phyloP scores from a whole-genome alignment of 129 eudicot species.

The Chrysanthemum makinoi region DNA sequence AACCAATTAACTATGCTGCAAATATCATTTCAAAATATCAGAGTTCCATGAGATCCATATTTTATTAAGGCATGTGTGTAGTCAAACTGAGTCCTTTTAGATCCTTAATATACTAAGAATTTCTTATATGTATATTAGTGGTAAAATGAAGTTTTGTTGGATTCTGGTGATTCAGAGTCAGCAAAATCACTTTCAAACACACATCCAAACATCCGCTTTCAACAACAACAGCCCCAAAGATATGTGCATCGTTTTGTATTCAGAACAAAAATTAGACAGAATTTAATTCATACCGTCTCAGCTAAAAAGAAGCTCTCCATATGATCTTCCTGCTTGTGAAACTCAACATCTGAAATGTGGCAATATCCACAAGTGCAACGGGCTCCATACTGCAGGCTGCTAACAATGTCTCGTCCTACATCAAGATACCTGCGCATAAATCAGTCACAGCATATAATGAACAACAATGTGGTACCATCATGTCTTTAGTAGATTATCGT shows the following conservation, averaged over 20 bases:
- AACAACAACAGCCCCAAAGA: not conserved
- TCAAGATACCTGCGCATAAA: constrained; percentile 70
- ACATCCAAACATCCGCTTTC: constrained; percentile 3
- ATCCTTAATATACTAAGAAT: too few relatives aligned
- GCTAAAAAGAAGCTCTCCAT: constrained; percentile 99
- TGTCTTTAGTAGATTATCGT: too few relatives aligned
- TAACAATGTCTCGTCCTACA: constrained; percentile 88
- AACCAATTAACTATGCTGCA: too few relatives aligned
- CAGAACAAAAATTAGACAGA: not conserved
- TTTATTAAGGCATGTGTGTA: too few relatives aligned
- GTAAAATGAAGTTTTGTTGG: too few relatives aligned
- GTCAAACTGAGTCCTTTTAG: too few relatives aligned
- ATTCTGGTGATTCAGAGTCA: not conserved
- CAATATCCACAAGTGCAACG: constrained; percentile 98
- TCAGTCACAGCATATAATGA: not conserved
- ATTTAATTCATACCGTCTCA: constrained; percentile 61
- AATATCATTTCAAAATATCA: too few relatives aligned
- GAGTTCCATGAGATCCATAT: too few relatives aligned
- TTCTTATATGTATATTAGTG: too few relatives aligned
- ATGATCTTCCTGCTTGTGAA: constrained; percentile 92
- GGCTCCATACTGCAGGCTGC: constrained; percentile 86
- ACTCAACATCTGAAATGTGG: constrained; percentile 91
- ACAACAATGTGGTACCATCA: too few relatives aligned
- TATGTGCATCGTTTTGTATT: not conserved
- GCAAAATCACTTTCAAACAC: not conserved